These are phyloP conservation scores for Chalciporus sphaerocephalus DNA, from an alignment of 768 basidiomycete genomes.

Conservation along the genomic window DNA sequence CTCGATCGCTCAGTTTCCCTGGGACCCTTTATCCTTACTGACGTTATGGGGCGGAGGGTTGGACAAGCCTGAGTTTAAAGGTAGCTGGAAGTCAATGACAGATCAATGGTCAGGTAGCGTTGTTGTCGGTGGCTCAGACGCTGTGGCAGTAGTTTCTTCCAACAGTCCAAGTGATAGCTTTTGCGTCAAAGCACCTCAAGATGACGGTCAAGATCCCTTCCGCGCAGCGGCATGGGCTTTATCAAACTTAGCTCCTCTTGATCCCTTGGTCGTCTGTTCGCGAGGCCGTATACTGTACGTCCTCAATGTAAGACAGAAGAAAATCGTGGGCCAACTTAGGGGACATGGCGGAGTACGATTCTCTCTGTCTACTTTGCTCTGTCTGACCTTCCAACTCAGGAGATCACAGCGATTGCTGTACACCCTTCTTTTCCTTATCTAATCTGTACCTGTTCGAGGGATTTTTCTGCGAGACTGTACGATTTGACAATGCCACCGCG, in stretches of 20 bases:
- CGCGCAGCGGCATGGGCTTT: slow-evolving; percentile 57
- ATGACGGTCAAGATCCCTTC: slow-evolving; percentile 17
- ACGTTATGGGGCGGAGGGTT: slow-evolving; percentile 35
- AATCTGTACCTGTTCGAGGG: slow-evolving; percentile 69
- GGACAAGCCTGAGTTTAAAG: slow-evolving; percentile 28
- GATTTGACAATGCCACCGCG: slow-evolving; percentile 44
- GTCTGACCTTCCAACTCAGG: slow-evolving; percentile 34
- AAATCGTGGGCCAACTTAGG: slow-evolving; percentile 46
- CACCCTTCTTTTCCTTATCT: slow-evolving; percentile 57
- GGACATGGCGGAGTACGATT: slow-evolving; percentile 69
- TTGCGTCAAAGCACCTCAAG: slow-evolving; percentile 35
- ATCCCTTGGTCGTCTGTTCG: slow-evolving; percentile 61
- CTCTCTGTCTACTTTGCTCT: background rate
- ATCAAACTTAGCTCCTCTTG: slow-evolving; percentile 37
- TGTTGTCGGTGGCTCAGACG: slow-evolving; percentile 41
- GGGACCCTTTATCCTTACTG: slow-evolving; percentile 34
- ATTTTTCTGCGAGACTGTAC: slow-evolving; percentile 67
- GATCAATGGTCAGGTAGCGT: slow-evolving; percentile 48
- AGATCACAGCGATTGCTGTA: slow-evolving; percentile 64
- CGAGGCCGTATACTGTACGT: slow-evolving; percentile 53
- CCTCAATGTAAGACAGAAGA: slow-evolving; percentile 41
- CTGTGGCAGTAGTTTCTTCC: slow-evolving; percentile 38
- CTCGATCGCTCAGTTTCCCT: slow-evolving; percentile 46
- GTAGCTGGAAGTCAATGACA: slow-evolving; percentile 45
- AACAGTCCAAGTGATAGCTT: slow-evolving; percentile 17